Evolutionary conservation across 768 basidiomycete species (phyloP).

Genomic region (Mycena filopes): DNA sequence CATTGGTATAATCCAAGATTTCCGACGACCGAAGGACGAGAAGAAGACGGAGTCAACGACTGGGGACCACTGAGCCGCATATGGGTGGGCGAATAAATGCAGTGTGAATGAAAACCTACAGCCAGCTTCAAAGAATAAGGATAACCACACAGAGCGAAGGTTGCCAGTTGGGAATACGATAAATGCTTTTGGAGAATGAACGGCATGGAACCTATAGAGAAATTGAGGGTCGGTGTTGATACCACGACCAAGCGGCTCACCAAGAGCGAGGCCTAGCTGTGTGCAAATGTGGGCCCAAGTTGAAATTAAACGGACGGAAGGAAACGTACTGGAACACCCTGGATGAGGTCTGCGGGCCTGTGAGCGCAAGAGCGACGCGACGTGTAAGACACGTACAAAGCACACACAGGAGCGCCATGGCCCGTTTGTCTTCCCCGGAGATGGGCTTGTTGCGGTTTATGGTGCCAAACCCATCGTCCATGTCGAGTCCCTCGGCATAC

Average conservation of each 20-base stretch:
- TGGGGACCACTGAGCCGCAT: constrained; percentile 82
- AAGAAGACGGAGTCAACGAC: constrained; percentile 94
- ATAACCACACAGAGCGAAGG: constrained; percentile 92
- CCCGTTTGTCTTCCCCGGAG: constrained; percentile 72
- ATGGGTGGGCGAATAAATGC: no score
- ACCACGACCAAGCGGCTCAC: constrained; percentile 48
- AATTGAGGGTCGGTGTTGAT: constrained; percentile 1
- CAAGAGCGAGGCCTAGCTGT: constrained; percentile 89
- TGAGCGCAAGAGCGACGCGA: constrained; percentile 22
- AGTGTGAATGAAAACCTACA: no score
- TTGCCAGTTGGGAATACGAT: constrained; percentile 95
- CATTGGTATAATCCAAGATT: constrained; percentile 99
- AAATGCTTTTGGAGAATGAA: constrained; percentile 95
- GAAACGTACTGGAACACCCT: constrained; percentile 86
- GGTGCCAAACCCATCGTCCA: constrained; percentile 42
- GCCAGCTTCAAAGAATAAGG: constrained; percentile 93
- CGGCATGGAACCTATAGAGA: constrained; percentile 85
- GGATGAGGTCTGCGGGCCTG: constrained; percentile 68
- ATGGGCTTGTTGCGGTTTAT: constrained; percentile 10
- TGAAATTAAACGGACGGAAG: constrained; percentile 21
- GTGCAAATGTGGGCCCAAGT: constrained; percentile 19
- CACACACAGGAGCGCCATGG: constrained; percentile 85
- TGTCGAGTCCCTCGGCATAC: constrained; percentile 55
- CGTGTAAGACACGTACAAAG: constrained; percentile 70
- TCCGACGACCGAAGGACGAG: constrained; percentile 87